Conservation (phyloP, 2,329 filamentous ascomycete genomes). For the Lecanicillium sp. region DNA sequence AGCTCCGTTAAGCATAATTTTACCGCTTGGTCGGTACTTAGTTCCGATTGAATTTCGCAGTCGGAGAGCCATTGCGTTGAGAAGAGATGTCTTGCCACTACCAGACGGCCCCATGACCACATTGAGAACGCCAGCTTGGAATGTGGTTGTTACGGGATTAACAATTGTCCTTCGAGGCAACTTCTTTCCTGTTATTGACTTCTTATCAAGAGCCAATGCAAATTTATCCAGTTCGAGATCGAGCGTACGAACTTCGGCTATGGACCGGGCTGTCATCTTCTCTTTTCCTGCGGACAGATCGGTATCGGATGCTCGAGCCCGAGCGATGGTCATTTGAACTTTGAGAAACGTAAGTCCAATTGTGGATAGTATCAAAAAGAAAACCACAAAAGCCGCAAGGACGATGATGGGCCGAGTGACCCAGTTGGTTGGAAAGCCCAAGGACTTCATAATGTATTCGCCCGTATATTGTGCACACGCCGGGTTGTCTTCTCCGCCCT, state of each 20-base stretch:
- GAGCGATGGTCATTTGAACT: slow-evolving; percentile 62
- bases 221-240: slow-evolving; percentile 58
- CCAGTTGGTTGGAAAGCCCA: slow-evolving; percentile 63
- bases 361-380: slow-evolving; percentile 54
- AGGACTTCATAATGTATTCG: slow-evolving; percentile 56
- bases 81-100: slow-evolving; percentile 65
- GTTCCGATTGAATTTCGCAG: slow-evolving; percentile 54
- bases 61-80: slow-evolving; percentile 64
- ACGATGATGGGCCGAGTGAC: slow-evolving; percentile 57
- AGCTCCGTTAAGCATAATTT: slow-evolving; percentile 62
- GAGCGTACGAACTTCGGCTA: slow-evolving; percentile 48
- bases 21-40: slow-evolving; percentile 52
- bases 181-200: slow-evolving; percentile 41
- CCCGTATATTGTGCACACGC: slow-evolving; percentile 62
- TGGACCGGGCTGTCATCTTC: slow-evolving; percentile 49
- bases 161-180: slow-evolving; percentile 52
- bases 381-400: slow-evolving; percentile 51
- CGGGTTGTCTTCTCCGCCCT: slow-evolving; percentile 53
- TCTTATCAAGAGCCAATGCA: slow-evolving; percentile 55
- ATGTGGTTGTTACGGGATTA: slow-evolving; percentile 56
- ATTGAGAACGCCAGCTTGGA: slow-evolving; percentile 61
- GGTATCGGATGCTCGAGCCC: slow-evolving; percentile 47
- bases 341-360: slow-evolving; percentile 55
- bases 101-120: slow-evolving; percentile 77
- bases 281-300: slow-evolving; percentile 65